phyloP scores from a whole-genome alignment of 306 rosid genomes.

The Urtica urens region DNA sequence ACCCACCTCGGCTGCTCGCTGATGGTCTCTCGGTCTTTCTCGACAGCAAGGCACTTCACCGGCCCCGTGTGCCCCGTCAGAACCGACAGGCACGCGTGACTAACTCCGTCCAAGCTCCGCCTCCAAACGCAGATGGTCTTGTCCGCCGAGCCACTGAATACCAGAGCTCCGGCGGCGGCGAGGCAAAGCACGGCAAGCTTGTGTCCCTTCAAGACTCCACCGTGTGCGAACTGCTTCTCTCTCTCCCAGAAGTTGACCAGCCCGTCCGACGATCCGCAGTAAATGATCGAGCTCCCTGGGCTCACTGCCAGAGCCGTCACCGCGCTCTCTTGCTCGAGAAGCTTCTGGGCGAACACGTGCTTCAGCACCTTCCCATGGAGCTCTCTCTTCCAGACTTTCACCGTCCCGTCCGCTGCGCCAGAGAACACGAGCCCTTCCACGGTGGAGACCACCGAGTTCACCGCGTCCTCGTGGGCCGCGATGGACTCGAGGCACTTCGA shows the following conservation, averaged over 20 bases:
- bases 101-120: constrained; percentile 43
- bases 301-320: constrained; percentile 60
- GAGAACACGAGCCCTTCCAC: constrained; percentile 37
- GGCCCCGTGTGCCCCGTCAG: constrained; percentile 79
- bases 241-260: constrained; percentile 66
- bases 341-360: constrained; percentile 38
- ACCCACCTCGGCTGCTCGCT: constrained; percentile 43
- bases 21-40: constrained; percentile 29
- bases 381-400: constrained; percentile 59
- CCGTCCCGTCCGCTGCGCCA: constrained; percentile 88
- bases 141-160: constrained; percentile 80
- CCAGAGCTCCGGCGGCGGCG: constrained; percentile 39
- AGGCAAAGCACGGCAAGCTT: constrained; percentile 71
- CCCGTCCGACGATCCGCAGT: constrained; percentile 84
- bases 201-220: constrained; percentile 74
- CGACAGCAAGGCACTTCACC: constrained; percentile 76
- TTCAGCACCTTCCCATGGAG: constrained; percentile 24
- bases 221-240: constrained; percentile 38
- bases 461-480: constrained; percentile 66
- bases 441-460: constrained; percentile 57
- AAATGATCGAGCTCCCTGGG: constrained; percentile 32
- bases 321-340: constrained; percentile 73
- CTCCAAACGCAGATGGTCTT: constrained; percentile 79
- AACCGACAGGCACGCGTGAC: constrained; percentile 71
- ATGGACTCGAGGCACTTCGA: constrained; percentile 80